These are phyloP conservation scores for Boechera divaricarpa DNA, from an alignment of 345 rosid genomes.

Conservation along the genomic window DNA sequence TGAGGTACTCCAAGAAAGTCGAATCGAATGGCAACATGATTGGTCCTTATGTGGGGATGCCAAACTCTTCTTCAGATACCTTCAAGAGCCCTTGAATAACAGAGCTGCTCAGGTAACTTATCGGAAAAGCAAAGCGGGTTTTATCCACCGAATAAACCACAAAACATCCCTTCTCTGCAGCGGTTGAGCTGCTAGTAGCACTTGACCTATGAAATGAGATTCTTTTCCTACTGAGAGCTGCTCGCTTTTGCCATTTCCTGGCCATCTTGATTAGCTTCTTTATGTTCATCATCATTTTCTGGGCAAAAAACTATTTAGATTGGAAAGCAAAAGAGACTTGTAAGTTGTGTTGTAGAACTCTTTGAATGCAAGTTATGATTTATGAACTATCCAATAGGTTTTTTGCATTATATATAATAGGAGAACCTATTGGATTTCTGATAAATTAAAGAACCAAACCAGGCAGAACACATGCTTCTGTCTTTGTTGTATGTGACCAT, in stretches of 20 bases:
- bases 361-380: not conserved
- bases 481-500: constrained; percentile 5
- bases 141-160: constrained; percentile 37
- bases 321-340: not conserved
- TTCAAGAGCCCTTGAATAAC: constrained; percentile 42
- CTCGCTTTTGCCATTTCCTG: constrained; percentile 31
- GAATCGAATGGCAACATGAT: constrained; percentile 47
- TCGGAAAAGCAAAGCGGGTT: constrained; percentile 9
- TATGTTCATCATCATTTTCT: not conserved
- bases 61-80: constrained; percentile 51
- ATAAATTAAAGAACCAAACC: not conserved
- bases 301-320: not conserved
- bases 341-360: not conserved
- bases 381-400: not conserved
- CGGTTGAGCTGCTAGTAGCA: not conserved
- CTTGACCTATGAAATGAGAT: constrained; percentile 8
- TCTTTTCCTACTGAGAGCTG: constrained; percentile 23
- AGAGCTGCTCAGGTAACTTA: constrained; percentile 28
- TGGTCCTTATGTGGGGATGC: constrained; percentile 32
- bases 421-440: not conserved
- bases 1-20: constrained; percentile 37
- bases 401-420: not conserved
- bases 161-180: constrained; percentile 35
- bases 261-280: not conserved
- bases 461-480: constrained; percentile 6